Percentiles rank a stretch among this genome's conserved stretches.
Conservation (phyloP, 1,284 basidiomycete genomes). For the Inonotus hispidus region DNA sequence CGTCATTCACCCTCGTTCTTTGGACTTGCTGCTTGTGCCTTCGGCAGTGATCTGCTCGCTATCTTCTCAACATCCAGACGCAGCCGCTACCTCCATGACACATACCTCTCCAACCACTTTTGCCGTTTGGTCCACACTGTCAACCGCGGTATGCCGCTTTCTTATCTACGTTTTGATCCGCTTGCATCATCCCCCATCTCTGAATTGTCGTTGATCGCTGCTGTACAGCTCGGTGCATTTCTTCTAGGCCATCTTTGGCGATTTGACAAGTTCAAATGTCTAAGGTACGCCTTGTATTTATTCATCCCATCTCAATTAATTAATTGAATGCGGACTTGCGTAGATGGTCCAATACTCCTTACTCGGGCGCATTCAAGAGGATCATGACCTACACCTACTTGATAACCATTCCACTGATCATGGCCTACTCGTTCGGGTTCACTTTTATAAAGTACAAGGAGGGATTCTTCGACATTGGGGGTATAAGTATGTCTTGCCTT, state of each 20-base stretch:
- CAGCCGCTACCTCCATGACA: slow-evolving; percentile 41
- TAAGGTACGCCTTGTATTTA: slow-evolving; percentile 38
- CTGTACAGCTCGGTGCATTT: slow-evolving; percentile 50
- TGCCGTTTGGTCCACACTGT: slow-evolving; percentile 58
- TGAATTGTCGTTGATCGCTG: not conserved
- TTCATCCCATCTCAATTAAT: not conserved
- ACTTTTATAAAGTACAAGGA: slow-evolving; percentile 64
- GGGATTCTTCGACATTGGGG: slow-evolving; percentile 42
- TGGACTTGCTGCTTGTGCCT: no score
- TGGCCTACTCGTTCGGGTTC: slow-evolving; percentile 56
- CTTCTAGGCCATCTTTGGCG: slow-evolving; percentile 70
- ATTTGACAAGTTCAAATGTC: slow-evolving; percentile 69
- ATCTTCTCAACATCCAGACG: no score
- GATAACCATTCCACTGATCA: slow-evolving; percentile 53
- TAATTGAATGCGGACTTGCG: not conserved
- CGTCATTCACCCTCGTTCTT: not conserved
- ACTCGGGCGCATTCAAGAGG: slow-evolving; percentile 69
- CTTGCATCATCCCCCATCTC: not conserved
- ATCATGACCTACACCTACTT: slow-evolving; percentile 82
- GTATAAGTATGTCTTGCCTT: slow-evolving; percentile 43
- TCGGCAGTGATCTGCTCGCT: no score
- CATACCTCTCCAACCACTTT: slow-evolving; percentile 55
- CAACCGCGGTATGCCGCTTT: slow-evolving; percentile 38
- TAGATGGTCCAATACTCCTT: slow-evolving; percentile 62
- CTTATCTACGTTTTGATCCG: not conserved